Base-by-base conservation (phyloP, 2,329 filamentous ascomycete species). In the Fusarium coicis region DNA sequence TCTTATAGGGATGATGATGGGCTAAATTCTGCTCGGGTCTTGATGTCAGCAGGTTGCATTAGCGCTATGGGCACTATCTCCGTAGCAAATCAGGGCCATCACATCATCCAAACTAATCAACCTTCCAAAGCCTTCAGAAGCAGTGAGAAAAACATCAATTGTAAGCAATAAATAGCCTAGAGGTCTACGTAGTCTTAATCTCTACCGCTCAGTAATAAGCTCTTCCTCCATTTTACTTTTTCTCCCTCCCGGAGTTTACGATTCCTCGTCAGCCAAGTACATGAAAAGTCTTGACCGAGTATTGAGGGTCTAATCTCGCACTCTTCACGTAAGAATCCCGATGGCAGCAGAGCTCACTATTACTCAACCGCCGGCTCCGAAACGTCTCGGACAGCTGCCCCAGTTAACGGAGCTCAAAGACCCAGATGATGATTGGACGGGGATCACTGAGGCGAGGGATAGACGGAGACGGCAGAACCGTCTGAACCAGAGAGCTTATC, bases 1-100 rank as follows among this genome's bases (percentile, higher is more conserved):
- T 46, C 14, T 15, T 30, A 46, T 42, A 56, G 34, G 39, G 46
- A 26, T 49, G 26, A 32, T 37, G 34, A 32, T 49, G 14, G 18
- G 26, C 44, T 49, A 57, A 52, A 53, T 34, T 55, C 37, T 69
- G 42, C 11, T 49, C 52, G 49, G 71, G 23, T 46, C 55, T 63
- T 66, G 66, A 60, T 58, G 71, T 75, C 67, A 73, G 66, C 75
- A 70, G 52, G 57, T 70, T 73, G 75, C 75, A 77, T 77, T 77
- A 77, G 74, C 66, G 73, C 52, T 37, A 12, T 14, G 2, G 19
- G 16, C 8, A 30, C 26, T 28, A 40, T 30, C 30, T 26, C 40
- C 19, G n/a, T 8, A 36, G 50, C 62, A 32, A 65, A 46, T 63
- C 62, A 65, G 56, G 54, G 50, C 16, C 12, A n/a, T n/a, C n/a